These are phyloP conservation scores for Coelastrella sp. DNA, from an alignment of 139 green algal species.

Conservation along the genomic window DNA sequence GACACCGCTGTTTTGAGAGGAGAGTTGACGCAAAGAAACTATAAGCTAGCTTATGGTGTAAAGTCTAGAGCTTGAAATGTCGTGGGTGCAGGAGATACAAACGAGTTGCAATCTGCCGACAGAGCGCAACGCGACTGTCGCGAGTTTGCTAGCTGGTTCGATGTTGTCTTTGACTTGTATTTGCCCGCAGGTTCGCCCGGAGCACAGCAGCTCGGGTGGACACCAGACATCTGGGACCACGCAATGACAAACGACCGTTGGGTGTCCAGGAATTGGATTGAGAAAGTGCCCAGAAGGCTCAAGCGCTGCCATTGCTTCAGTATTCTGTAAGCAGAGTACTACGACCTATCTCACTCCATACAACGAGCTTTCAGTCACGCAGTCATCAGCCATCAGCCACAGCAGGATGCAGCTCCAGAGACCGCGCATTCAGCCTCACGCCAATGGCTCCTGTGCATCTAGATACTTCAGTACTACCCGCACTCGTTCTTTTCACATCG, in stretches of 20 bases:
- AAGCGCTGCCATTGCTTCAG: too few species aligned
- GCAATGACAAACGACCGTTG: neutral
- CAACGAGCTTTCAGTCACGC: neutral
- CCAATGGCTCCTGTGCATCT: neutral
- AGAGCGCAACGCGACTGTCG: too few species aligned
- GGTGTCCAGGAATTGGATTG: neutral
- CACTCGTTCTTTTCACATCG: neutral
- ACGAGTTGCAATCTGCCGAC: too few species aligned
- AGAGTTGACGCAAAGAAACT: too few species aligned
- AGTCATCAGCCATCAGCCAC: too few species aligned
- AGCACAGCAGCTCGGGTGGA: neutral
- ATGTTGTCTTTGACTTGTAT: too few species aligned
- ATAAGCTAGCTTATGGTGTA: too few species aligned
- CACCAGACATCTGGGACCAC: neutral
- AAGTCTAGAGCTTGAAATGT: too few species aligned
- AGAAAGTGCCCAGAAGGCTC: too few species aligned
- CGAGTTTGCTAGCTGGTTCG: too few species aligned
- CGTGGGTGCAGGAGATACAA: too few species aligned
- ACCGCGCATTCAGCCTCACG: neutral
- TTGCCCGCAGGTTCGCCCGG: too few species aligned
- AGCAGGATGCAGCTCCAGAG: slow-evolving; percentile 27
- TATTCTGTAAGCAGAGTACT: neutral
- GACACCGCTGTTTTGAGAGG: neutral
- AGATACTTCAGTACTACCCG: neutral
- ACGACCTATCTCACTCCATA: neutral